A percentile compares a stretch with the other conserved stretches of the same genome.
Evolutionary conservation across 352 stramenopile species (phyloP).

Genomic region (Phytophthora megakarya): DNA sequence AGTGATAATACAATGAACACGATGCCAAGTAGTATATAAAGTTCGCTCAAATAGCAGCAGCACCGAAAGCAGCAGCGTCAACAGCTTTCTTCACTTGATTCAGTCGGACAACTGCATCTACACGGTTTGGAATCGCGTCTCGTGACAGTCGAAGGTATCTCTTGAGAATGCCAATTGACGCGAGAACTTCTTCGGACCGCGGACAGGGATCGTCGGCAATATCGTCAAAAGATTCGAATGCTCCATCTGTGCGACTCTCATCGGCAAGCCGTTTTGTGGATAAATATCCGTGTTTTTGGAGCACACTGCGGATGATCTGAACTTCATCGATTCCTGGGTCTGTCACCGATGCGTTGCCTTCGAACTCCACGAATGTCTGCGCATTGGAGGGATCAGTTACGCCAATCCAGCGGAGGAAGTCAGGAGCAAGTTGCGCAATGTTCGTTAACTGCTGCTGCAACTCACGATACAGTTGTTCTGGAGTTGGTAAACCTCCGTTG

Average conservation of each 20-base stretch:
- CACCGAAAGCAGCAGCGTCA: conserved; percentile 34
- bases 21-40: conserved; percentile 22
- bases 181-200: conserved; percentile 55
- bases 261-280: conserved; percentile 70
- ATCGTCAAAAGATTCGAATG: conserved; percentile 59
- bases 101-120: conserved; percentile 70
- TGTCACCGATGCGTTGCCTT: conserved; percentile 78
- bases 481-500: conserved; percentile 37
- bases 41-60: conserved; percentile 27
- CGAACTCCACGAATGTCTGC: conserved; percentile 69
- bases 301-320: conserved; percentile 81
- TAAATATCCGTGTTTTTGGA: conserved; percentile 82
- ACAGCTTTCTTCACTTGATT: conserved; percentile 74
- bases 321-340: conserved; percentile 82
- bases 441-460: conserved; percentile 63
- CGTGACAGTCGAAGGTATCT: conserved; percentile 70
- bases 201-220: conserved; percentile 60
- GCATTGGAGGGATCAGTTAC: conserved; percentile 59
- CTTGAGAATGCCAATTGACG: conserved; percentile 71
- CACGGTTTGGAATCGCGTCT: conserved; percentile 53
- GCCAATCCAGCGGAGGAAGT: conserved; percentile 78
- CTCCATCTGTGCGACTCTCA: conserved; percentile 45
- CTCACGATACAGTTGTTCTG: conserved; percentile 54
- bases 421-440: conserved; percentile 64
- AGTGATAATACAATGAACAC: conserved; percentile 17